Evolutionary conservation across 163 green algal genomes (phyloP).

Genomic region (Smithsoniella earleae): DNA sequence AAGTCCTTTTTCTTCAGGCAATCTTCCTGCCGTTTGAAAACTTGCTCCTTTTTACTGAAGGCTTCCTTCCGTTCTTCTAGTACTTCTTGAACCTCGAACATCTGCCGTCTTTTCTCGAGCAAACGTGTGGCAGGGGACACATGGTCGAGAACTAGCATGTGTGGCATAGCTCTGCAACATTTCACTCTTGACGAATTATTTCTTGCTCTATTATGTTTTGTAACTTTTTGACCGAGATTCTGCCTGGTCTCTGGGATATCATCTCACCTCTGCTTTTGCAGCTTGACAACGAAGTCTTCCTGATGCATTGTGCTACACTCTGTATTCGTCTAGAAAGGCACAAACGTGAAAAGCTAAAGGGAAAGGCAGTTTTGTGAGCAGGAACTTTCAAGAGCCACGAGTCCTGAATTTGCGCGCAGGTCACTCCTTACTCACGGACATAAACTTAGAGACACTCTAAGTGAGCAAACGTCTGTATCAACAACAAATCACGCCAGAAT

Average conservation of each 20-base stretch:
- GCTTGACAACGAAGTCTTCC: conserved; percentile 17
- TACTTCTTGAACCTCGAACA: conserved; percentile 87
- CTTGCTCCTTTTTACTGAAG: conserved; percentile 75
- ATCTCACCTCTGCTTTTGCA: conserved; percentile 25
- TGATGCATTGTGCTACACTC: too few relatives aligned
- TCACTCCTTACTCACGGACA: too few relatives aligned
- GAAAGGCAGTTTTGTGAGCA: too few relatives aligned
- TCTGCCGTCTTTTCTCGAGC: conserved; percentile 84
- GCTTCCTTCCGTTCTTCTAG: conserved; percentile 78
- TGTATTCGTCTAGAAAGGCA: too few relatives aligned
- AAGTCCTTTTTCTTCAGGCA: conserved; percentile 77
- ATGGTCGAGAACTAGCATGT: conserved; percentile 67
- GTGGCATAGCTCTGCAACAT: conserved; percentile 40
- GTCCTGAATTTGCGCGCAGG: too few relatives aligned
- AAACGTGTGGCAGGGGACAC: conserved; percentile 77
- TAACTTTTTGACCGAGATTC: background rate
- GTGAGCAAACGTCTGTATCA: too few relatives aligned
- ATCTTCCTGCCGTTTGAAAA: conserved; percentile 73
- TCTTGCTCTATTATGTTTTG: too few relatives aligned
- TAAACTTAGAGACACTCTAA: too few relatives aligned
- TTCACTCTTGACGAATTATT: background rate
- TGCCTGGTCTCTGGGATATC: background rate
- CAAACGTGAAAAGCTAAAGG: too few relatives aligned
- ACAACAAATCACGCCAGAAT: too few relatives aligned
- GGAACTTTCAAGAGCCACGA: too few relatives aligned